Percentiles rank a stretch among this genome's conserved stretches.
Evolutionary conservation across 2,329 filamentous ascomycete genomes (phyloP).

Genomic region (Nothophaeocryptopus gaeumannii): DNA sequence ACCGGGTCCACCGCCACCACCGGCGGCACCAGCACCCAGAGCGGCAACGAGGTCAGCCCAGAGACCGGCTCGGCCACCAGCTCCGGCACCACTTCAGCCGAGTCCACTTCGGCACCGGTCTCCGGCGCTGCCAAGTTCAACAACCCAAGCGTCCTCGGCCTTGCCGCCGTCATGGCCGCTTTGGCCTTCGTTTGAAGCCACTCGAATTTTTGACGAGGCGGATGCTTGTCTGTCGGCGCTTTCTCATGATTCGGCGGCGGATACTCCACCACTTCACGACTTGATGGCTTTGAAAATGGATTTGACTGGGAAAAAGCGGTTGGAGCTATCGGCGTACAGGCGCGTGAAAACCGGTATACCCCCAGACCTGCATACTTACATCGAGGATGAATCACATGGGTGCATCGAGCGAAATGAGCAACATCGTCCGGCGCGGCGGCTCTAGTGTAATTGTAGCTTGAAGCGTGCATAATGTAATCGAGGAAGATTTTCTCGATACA

Average conservation of each 20-base stretch:
- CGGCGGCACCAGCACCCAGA: slow-evolving; percentile 16
- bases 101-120: slow-evolving; percentile 20
- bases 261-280: slow-evolving; percentile 7
- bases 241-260: neutral
- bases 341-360: slow-evolving; percentile 20
- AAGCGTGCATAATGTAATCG: slow-evolving; percentile 5
- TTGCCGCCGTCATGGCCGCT: slow-evolving; percentile 24
- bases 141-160: slow-evolving; percentile 20
- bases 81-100: slow-evolving; percentile 8
- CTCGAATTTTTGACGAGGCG: neutral
- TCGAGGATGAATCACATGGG: slow-evolving; percentile 1
- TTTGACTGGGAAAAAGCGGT: slow-evolving; percentile 16
- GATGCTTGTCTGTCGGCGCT: too few relatives aligned
- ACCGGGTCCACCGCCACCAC: slow-evolving; percentile 13
- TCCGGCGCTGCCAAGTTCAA: slow-evolving; percentile 19
- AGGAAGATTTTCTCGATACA: too few relatives aligned
- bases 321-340: slow-evolving; percentile 22
- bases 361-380: slow-evolving; percentile 22
- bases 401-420: slow-evolving; percentile 15
- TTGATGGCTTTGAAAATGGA: slow-evolving; percentile 8
- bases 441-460: slow-evolving; percentile 17
- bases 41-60: slow-evolving; percentile 17
- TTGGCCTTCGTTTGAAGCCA: slow-evolving; percentile 22
- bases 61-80: slow-evolving; percentile 1
- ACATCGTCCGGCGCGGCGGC: slow-evolving; percentile 14